Conservation (phyloP, 2,329 filamentous ascomycete species). For the Aspergillus uvarum region DNA sequence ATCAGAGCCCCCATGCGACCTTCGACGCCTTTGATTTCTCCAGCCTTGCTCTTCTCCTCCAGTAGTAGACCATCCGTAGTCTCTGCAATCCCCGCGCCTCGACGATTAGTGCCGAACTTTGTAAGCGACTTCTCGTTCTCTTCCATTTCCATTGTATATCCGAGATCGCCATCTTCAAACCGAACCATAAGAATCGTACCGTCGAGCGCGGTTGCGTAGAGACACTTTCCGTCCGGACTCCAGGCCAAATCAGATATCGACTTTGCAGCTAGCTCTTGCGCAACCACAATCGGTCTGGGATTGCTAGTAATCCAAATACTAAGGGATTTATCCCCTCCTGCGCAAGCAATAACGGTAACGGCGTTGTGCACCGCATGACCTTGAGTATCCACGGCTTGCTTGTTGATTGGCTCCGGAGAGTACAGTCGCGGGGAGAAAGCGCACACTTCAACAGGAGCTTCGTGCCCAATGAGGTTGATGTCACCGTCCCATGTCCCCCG, state of each 20-base stretch:
- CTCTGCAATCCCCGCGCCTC: slow-evolving; percentile 87
- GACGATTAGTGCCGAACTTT: slow-evolving; percentile 85
- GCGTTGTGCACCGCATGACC: slow-evolving; percentile 48
- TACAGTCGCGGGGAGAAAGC: slow-evolving; percentile 94
- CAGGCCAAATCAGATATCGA: slow-evolving; percentile 92
- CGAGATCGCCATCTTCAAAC: slow-evolving; percentile 84
- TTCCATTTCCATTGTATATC: slow-evolving; percentile 78
- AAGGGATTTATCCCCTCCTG: slow-evolving; percentile 92
- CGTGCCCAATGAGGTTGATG: slow-evolving; percentile 95
- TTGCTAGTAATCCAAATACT: slow-evolving; percentile 98
- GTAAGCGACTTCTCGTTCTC: slow-evolving; percentile 92
- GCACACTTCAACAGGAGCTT: slow-evolving; percentile 95
- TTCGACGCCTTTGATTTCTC: slow-evolving; percentile 84
- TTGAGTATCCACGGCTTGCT: slow-evolving; percentile 44
- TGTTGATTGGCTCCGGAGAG: slow-evolving; percentile 63
- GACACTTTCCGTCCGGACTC: slow-evolving; percentile 83
- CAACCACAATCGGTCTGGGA: slow-evolving; percentile 82
- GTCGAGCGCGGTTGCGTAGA: slow-evolving; percentile 86
- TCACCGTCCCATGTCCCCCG: slow-evolving; percentile 91
- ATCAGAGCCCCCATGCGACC: slow-evolving; percentile 98
- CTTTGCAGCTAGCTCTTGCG: slow-evolving; percentile 85
- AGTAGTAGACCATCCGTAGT: slow-evolving; percentile 84
- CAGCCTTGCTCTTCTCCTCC: slow-evolving; percentile 89
- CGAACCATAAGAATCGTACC: slow-evolving; percentile 79
- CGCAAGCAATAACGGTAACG: slow-evolving; percentile 94